phyloP scores from a whole-genome alignment of 441 rosid genomes.

The Euphorbia celastroides region DNA sequence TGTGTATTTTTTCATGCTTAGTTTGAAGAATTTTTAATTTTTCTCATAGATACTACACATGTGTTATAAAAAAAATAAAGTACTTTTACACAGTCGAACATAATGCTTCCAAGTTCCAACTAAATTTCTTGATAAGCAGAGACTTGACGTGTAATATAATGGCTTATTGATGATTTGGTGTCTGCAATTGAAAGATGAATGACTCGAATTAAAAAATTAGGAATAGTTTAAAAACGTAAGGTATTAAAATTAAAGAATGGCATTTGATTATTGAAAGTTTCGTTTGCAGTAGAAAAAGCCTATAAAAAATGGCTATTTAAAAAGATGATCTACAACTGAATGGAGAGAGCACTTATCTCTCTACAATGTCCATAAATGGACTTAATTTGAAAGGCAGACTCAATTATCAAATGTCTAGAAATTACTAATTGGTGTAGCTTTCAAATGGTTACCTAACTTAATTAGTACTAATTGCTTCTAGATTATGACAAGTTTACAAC shows the following conservation, averaged over 20 bases:
- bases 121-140: background rate
- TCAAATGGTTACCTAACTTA: background rate
- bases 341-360: conserved; percentile 32
- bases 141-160: background rate
- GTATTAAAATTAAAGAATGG: too few species aligned
- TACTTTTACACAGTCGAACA: too few species aligned
- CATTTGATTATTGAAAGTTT: too few species aligned
- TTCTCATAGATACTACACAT: too few species aligned
- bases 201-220: background rate
- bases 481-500: background rate
- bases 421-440: background rate
- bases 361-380: conserved; percentile 14
- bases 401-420: conserved; percentile 27
- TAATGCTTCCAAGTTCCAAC: too few species aligned
- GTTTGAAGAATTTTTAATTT: too few species aligned
- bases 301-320: conserved; percentile 1
- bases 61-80: too few species aligned
- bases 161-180: background rate
- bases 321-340: conserved; percentile 23
- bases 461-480: background rate
- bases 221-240: background rate
- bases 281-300: too few species aligned
- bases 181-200: background rate
- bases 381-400: conserved; percentile 40
- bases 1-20: too few species aligned